phyloP scores from a whole-genome alignment of 2,329 filamentous ascomycete species.

The Pseudogymnoascus sp. region DNA sequence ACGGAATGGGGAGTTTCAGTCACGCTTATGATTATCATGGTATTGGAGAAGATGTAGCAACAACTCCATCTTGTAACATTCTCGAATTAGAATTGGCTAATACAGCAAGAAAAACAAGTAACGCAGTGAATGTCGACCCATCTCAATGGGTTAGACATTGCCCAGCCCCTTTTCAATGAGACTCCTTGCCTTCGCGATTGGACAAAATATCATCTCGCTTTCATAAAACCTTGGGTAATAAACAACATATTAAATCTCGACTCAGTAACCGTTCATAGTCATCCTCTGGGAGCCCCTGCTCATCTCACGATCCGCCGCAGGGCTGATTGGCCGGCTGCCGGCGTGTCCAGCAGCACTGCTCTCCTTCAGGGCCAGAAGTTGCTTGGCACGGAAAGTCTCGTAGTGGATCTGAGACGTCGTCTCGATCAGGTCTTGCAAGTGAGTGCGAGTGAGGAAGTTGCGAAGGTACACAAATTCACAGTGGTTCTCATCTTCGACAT shows the following conservation, averaged over 20 bases:
- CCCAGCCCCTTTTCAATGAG: conserved; percentile 26
- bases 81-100: conserved; percentile 28
- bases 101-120: conserved; percentile 30
- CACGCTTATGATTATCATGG: not conserved
- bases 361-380: conserved; percentile 95
- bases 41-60: not conserved
- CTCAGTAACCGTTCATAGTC: conserved; percentile 98
- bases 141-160: conserved; percentile 22
- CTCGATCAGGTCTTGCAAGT: conserved; percentile 97
- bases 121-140: conserved; percentile 26
- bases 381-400: conserved; percentile 99
- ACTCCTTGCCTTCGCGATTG: conserved; percentile 27
- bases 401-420: conserved; percentile 99
- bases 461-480: conserved; percentile 98
- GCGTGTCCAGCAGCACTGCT: conserved; percentile 72
- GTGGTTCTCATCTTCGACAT: conserved; percentile 98
- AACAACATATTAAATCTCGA: conserved; percentile 10
- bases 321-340: conserved; percentile 88
- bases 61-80: conserved; percentile 8
- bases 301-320: conserved; percentile 86
- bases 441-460: conserved; percentile 96
- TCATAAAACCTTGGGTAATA: conserved; percentile 21
- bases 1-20: not conserved
- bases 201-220: conserved; percentile 25
- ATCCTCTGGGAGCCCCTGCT: conserved; percentile 95